These are phyloP conservation scores for Elsinoe batatas DNA, from an alignment of 2,329 filamentous ascomycete species.

Conservation along the genomic window DNA sequence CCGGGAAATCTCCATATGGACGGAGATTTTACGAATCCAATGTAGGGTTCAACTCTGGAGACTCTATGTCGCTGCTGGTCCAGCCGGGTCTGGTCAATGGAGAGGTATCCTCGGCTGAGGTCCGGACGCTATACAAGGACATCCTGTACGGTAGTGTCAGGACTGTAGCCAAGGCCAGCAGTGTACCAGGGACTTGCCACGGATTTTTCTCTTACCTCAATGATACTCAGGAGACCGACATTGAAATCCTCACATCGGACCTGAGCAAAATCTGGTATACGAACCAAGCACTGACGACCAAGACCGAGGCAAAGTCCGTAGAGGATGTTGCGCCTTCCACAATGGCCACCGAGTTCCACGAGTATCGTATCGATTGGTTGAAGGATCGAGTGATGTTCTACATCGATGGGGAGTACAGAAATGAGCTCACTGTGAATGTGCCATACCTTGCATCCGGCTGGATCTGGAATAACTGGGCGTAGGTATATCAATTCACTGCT, in stretches of 20 bases:
- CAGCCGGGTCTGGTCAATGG: conserved; percentile 12
- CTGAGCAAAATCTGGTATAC: conserved; percentile 35
- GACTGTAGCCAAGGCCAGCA: conserved; percentile 55
- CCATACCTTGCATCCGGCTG: conserved; percentile 55
- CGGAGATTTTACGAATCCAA: conserved; percentile 14
- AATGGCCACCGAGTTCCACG: conserved; percentile 61
- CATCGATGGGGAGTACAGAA: conserved; percentile 52
- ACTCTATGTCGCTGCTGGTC: conserved; percentile 10
- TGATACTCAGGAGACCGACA: conserved; percentile 70
- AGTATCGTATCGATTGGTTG: conserved; percentile 70
- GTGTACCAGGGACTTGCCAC: conserved; percentile 56
- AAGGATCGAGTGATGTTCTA: conserved; percentile 56
- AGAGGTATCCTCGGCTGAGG: conserved; percentile 40
- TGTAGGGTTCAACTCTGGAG: conserved; percentile 10
- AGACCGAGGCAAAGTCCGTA: conserved; percentile 48
- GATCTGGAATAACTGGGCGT: conserved; percentile 63
- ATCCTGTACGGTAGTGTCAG: conserved; percentile 60
- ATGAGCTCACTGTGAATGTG: conserved; percentile 36
- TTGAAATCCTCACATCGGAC: conserved; percentile 40
- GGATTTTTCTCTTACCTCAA: conserved; percentile 79
- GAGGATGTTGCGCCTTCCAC: conserved; percentile 50
- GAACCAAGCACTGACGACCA: conserved; percentile 52
- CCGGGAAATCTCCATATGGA: conserved; percentile 14
- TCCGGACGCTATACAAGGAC: conserved; percentile 52
- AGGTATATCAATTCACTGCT: background rate